A percentile compares a stretch with the other conserved stretches of the same genome.
Conservation (phyloP, 2,329 filamentous ascomycete genomes). For the Thermochaetoides dissita region DNA sequence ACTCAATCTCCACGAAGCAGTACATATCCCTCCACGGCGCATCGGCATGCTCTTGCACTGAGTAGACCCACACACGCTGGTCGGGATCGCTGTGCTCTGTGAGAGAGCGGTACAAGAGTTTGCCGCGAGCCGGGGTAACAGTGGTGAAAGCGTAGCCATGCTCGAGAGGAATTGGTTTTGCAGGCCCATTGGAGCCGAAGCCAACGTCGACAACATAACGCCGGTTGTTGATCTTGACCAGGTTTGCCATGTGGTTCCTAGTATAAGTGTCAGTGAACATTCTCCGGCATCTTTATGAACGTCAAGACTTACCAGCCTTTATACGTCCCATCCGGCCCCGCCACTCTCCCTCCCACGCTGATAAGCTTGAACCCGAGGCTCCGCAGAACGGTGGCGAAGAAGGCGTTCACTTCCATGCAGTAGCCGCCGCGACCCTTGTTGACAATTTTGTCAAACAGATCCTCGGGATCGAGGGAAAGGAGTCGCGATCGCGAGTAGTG, state of each 20-base stretch:
- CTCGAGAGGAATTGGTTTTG: constrained; percentile 21
- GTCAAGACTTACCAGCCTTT: constrained; percentile 16
- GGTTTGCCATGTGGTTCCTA: constrained; percentile 45
- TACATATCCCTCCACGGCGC: constrained; percentile 33
- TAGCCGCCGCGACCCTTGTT: constrained; percentile 34
- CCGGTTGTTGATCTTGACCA: constrained; percentile 37
- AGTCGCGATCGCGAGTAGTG: constrained; percentile 28
- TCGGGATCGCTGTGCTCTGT: constrained; percentile 20
- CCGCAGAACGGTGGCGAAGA: constrained; percentile 34
- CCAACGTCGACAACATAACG: constrained; percentile 44
- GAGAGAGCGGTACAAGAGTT: constrained; percentile 25
- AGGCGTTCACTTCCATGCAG: constrained; percentile 34
- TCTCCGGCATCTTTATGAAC: constrained; percentile 8
- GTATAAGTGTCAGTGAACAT: constrained; percentile 4
- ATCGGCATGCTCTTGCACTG: constrained; percentile 16
- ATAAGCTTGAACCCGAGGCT: constrained; percentile 36
- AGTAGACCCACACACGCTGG: constrained; percentile 28
- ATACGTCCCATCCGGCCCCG: constrained; percentile 9
- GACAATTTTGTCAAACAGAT: constrained; percentile 24
- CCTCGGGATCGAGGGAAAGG: constrained; percentile 20
- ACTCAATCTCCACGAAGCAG: constrained; percentile 37
- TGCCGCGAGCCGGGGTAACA: constrained; percentile 30
- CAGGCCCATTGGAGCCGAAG: constrained; percentile 36
- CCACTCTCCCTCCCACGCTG: constrained; percentile 32
- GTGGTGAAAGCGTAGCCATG: constrained; percentile 19